Evolutionary conservation across 1,284 basidiomycete genomes (phyloP).

Genomic region (Moesziomyces sp.): DNA sequence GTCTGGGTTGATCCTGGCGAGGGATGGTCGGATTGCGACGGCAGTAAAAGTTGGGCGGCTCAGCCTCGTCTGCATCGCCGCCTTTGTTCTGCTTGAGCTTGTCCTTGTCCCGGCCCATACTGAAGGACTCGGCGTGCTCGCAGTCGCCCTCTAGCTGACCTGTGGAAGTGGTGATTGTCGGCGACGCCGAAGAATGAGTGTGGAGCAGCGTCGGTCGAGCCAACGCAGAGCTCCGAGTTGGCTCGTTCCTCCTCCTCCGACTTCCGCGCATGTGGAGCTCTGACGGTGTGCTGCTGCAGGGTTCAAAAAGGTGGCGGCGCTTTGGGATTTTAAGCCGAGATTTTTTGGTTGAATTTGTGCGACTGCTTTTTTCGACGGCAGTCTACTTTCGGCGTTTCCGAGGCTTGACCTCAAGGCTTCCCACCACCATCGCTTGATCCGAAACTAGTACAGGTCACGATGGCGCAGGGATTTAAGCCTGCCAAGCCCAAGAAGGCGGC

Average conservation of each 20-base stretch:
- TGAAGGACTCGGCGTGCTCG: neutral
- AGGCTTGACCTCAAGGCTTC: neutral
- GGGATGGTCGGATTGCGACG: constrained; percentile 44
- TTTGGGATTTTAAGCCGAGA: neutral
- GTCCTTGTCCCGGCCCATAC: constrained; percentile 35
- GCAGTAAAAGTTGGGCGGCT: constrained; percentile 47
- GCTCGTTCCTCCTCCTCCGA: too few species aligned
- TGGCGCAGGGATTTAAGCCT: constrained; percentile 59
- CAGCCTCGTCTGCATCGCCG: constrained; percentile 6
- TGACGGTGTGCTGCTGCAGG: neutral
- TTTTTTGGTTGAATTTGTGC: neutral
- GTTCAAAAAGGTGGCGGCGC: neutral
- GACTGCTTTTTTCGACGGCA: neutral
- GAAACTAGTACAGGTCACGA: constrained; percentile 9
- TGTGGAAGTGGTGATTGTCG: neutral
- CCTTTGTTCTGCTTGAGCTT: constrained; percentile 11
- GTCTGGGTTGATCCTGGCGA: constrained; percentile 31
- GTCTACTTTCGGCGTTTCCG: neutral
- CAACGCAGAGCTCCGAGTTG: neutral
- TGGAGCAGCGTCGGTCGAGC: neutral
- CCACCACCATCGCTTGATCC: neutral
- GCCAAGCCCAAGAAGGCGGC: constrained; percentile 43
- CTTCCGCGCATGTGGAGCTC: neutral
- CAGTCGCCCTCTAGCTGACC: too few species aligned
- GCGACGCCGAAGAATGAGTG: neutral